Percentiles rank a stretch among this genome's conserved stretches.
These are phyloP conservation scores for Wallemia ichthyophaga DNA, from an alignment of 1,284 basidiomycete genomes.

Conservation along the genomic window DNA sequence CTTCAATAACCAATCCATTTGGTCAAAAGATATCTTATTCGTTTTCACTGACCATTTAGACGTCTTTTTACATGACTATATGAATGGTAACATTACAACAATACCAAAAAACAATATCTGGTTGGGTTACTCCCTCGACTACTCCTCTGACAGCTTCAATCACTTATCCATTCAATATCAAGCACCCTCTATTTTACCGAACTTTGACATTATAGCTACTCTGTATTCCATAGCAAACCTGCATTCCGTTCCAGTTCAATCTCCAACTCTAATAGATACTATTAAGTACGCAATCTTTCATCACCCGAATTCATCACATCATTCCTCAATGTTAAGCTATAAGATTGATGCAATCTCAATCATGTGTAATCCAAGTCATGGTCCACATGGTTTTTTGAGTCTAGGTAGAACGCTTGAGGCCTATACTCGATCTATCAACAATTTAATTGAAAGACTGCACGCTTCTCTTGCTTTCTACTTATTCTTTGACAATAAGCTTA, in stretches of 20 bases:
- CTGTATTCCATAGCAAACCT: not conserved
- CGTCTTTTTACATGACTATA: not conserved
- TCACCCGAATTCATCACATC: not conserved
- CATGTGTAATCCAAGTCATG: slow-evolving; percentile 54
- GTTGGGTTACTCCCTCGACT: slow-evolving; percentile 83
- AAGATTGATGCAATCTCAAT: slow-evolving; percentile 81
- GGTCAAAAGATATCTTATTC: slow-evolving; percentile 81
- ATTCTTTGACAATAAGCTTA: slow-evolving; percentile 39
- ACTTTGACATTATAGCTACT: slow-evolving; percentile 15
- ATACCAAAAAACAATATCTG: slow-evolving; percentile 50
- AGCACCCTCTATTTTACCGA: slow-evolving; percentile 76
- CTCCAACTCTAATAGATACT: not conserved
- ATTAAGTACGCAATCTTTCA: not conserved
- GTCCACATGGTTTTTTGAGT: slow-evolving; percentile 82
- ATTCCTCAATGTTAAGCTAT: slow-evolving; percentile 24
- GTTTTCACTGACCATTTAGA: slow-evolving; percentile 55
- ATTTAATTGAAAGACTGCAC: slow-evolving; percentile 70
- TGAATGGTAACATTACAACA: not conserved
- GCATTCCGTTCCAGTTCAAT: not conserved
- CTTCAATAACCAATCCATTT: slow-evolving; percentile 52
- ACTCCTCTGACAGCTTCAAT: slow-evolving; percentile 83
- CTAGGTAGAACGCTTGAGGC: slow-evolving; percentile 67
- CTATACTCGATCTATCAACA: slow-evolving; percentile 59
- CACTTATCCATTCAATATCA: slow-evolving; percentile 78
- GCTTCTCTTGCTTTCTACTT: slow-evolving; percentile 90